Evolutionary conservation across 306 rosid species (phyloP), one percentile per base, ranked within the genome.

Genomic region (Citrullus amarus): DNA sequence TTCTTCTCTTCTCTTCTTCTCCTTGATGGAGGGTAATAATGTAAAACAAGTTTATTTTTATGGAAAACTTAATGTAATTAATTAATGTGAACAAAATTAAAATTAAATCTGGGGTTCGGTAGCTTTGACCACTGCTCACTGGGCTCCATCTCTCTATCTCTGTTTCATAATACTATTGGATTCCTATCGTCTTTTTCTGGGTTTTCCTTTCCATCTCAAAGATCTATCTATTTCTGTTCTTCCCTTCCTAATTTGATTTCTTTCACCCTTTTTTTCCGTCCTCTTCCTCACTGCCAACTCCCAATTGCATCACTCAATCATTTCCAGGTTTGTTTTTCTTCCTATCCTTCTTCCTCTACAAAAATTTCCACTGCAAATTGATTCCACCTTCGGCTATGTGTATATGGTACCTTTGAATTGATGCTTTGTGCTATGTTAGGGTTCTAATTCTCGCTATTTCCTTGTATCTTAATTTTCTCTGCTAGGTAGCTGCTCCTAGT

Each of bases 61-160:
- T 36, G 39, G 39, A 36, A 36, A 36, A 5, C 39, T 36, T 36
- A 36, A 36, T 36, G 39, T 36, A 36, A 36, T 36, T 36, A 36
- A 36, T 36, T 36, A 36, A 36, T 36, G 0, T 36, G 39, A 36
- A 36, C 39, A 36, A 36, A 44, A 44, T 0, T 9, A 44, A 44
- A 44, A 44, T 81, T 68, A 87, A 90, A 86, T 87, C 83, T 86
- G 83, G 82, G 78, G 79, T 83, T 85, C 30, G 86, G 83, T 86
- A 83, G 91, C 89, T 92, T 94, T 94, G 97, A 94, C 97, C 88
- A 82, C 59, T 91, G 96, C 83, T 85, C 83, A 86, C 88, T 87
- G 90, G 81, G 89, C 83, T 83, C 86, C 87, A 58, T 81, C 81
- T 28, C 61, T 66, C 62, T 54, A 53, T 6, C 68, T n/a, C 66